These are phyloP conservation scores for Xerocomus potaroensis DNA, from an alignment of 768 basidiomycete species.

Conservation along the genomic window DNA sequence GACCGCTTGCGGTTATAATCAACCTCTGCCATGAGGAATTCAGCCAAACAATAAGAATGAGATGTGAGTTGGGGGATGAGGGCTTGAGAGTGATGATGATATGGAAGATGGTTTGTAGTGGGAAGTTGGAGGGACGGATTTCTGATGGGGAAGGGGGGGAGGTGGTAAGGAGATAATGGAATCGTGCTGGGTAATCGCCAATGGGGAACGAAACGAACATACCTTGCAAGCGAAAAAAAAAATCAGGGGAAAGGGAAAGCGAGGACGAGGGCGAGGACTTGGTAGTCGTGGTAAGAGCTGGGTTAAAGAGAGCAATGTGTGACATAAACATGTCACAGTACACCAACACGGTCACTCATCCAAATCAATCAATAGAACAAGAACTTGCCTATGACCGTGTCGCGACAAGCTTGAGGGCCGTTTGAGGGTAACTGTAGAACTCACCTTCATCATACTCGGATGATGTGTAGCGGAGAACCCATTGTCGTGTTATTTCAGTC, in stretches of 20 bases:
- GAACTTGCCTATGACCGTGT: too few relatives aligned
- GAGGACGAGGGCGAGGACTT: neutral
- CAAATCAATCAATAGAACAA: too few relatives aligned
- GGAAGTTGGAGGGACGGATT: conserved; percentile 34
- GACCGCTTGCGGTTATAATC: conserved; percentile 83
- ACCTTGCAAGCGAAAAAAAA: conserved; percentile 23
- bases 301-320: neutral
- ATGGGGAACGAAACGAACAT: conserved; percentile 30
- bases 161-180: conserved; percentile 53
- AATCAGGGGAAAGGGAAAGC: neutral
- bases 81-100: conserved; percentile 41
- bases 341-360: conserved; percentile 17
- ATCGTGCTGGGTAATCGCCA: conserved; percentile 50
- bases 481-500: too few relatives aligned
- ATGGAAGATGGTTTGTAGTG: conserved; percentile 34
- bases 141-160: conserved; percentile 50
- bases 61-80: conserved; percentile 39
- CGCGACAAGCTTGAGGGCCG: too few relatives aligned
- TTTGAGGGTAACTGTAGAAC: too few relatives aligned
- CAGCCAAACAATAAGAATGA: conserved; percentile 39
- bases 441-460: too few relatives aligned
- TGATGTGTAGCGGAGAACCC: too few relatives aligned
- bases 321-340: conserved; percentile 17
- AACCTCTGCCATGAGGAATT: conserved; percentile 82
- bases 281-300: conserved; percentile 6